A percentile compares a stretch with the other conserved stretches of the same genome.
These are phyloP conservation scores for Xylariaceae sp. DNA, from an alignment of 2,329 filamentous ascomycete species.

Conservation along the genomic window DNA sequence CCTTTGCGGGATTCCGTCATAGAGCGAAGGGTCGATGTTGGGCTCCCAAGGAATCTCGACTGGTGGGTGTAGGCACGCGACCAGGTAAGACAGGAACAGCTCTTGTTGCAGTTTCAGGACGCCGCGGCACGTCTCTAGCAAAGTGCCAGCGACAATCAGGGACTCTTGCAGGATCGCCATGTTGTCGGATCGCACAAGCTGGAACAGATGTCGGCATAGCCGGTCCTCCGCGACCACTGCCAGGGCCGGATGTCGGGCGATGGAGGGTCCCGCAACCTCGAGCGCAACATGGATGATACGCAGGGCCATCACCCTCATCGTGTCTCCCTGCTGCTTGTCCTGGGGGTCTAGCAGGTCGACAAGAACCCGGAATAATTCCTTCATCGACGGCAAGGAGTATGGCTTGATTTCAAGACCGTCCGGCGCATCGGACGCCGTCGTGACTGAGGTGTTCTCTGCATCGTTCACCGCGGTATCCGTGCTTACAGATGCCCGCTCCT, in stretches of 20 bases:
- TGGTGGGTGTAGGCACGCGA: constrained; percentile 88
- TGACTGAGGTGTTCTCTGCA: constrained; percentile 22
- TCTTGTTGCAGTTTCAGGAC: constrained; percentile 96
- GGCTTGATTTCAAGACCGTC: constrained; percentile 61
- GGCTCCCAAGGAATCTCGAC: constrained; percentile 88
- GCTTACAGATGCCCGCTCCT: constrained; percentile 37
- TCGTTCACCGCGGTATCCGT: constrained; percentile 34
- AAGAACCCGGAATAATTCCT: constrained; percentile 88
- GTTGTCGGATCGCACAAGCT: constrained; percentile 92
- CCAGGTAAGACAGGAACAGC: constrained; percentile 87
- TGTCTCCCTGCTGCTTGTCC: constrained; percentile 86
- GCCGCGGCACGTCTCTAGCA: constrained; percentile 82
- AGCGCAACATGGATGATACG: constrained; percentile 95
- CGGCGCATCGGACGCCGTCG: constrained; percentile 21
- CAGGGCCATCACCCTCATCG: constrained; percentile 94
- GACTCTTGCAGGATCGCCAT: constrained; percentile 93
- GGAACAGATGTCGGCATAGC: constrained; percentile 89
- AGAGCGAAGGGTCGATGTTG: constrained; percentile 84
- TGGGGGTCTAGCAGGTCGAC: constrained; percentile 92
- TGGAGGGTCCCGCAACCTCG: constrained; percentile 91
- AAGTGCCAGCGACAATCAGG: constrained; percentile 81
- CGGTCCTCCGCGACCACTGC: constrained; percentile 87
- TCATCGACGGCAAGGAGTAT: constrained; percentile 89
- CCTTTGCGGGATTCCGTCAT: constrained; percentile 86
- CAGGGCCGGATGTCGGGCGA: constrained; percentile 84